phyloP scores from a whole-genome alignment of 495 filamentous ascomycete genomes.

The Penicillium nucicola region DNA sequence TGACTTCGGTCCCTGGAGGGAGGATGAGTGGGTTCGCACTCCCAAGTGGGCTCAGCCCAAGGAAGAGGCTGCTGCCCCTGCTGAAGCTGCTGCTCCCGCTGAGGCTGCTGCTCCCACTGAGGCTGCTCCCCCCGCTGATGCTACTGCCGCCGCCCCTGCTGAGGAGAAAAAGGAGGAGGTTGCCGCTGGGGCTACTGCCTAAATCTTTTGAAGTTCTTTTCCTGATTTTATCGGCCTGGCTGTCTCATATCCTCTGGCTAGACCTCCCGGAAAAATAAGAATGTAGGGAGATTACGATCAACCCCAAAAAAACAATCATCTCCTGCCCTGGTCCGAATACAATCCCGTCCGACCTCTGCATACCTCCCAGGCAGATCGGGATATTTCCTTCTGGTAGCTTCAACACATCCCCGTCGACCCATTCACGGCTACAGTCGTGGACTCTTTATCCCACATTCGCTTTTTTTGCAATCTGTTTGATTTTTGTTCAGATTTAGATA shows the following conservation, averaged over 20 bases:
- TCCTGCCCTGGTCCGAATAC: background rate
- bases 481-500: conserved; percentile 72
- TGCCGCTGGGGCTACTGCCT: conserved; percentile 31
- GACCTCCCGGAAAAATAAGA: background rate
- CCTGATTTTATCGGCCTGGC: conserved; percentile 3
- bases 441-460: conserved; percentile 53
- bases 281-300: conserved; percentile 1
- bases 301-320: conserved; percentile 1
- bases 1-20: conserved; percentile 90
- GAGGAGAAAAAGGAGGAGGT: conserved; percentile 33
- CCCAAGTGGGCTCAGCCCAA: conserved; percentile 64
- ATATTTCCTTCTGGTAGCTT: conserved; percentile 7
- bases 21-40: conserved; percentile 65
- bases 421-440: conserved; percentile 9
- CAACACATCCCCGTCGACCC: conserved; percentile 21
- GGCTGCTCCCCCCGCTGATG: conserved; percentile 22
- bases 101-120: conserved; percentile 28
- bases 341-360: background rate
- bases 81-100: background rate
- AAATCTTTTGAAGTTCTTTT: conserved; percentile 11
- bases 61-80: conserved; percentile 34
- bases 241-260: background rate
- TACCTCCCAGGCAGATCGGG: conserved; percentile 1
- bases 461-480: conserved; percentile 31
- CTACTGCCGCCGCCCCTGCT: conserved; percentile 8